These are phyloP conservation scores for Tubosaeta sp. DNA, from an alignment of 768 basidiomycete species.

Conservation along the genomic window DNA sequence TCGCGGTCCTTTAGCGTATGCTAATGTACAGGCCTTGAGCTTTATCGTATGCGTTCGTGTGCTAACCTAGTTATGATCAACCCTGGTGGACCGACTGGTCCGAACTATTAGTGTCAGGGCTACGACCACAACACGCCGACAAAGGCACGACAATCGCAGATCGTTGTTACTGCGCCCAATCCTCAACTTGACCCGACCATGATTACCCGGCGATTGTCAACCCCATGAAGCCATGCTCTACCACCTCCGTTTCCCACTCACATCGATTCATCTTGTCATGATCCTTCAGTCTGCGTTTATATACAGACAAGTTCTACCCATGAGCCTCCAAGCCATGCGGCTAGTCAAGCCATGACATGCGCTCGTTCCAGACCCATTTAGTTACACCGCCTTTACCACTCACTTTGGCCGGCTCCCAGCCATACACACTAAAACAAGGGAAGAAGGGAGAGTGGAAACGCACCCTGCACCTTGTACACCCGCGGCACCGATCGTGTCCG, in stretches of 20 bases:
- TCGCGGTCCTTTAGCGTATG: constrained; percentile 27
- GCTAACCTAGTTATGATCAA: no score
- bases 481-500: constrained; percentile 62
- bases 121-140: no score
- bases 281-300: constrained; percentile 25
- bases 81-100: no score
- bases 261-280: constrained; percentile 24
- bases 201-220: no score
- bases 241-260: background rate
- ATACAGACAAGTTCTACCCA: constrained; percentile 25
- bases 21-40: constrained; percentile 23
- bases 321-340: background rate
- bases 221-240: background rate
- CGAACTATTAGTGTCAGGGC: no score
- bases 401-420: constrained; percentile 7
- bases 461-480: constrained; percentile 77
- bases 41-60: constrained; percentile 2
- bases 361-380: constrained; percentile 44
- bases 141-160: no score
- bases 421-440: constrained; percentile 14
- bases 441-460: constrained; percentile 18
- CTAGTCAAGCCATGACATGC: constrained; percentile 48
- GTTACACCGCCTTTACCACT: constrained; percentile 23
- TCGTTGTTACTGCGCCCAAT: no score
- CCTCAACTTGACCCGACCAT: no score